Evolutionary conservation across 352 stramenopile genomes (phyloP), one percentile per base, ranked within the genome.

Genomic region (Poterioochromonas sp.): DNA sequence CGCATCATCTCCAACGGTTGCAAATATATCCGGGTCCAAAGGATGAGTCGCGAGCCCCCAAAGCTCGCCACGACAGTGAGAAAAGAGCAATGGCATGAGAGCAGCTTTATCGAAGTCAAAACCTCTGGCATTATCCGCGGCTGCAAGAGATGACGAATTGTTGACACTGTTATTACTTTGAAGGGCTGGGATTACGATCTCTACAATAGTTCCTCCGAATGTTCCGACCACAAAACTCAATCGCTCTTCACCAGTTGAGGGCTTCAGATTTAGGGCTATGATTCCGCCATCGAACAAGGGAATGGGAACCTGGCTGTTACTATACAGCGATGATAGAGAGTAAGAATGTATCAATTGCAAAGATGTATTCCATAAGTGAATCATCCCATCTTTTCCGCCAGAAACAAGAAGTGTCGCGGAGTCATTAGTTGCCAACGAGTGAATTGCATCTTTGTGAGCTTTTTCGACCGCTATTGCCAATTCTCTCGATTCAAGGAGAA

Each of bases 41-140:
- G 87, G 84, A 68, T 92, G 93, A 11, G 92, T 84, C 43, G 89
- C 89, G 3, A 96, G 83, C 3, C 90, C 91, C 83, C 92, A 91
- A 0, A 95, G 80, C 76, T 95, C 88, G 47, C 74, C 65, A 0
- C 5, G 8, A 39, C 29, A 74, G 29, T 74, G 65, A 53, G 39
- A 58, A 35, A 15, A 18, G 0, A 74, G 0, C 37, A 74, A 18
- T 12, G 37, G 2, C 22, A 22, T 1, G 0, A 54, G 1, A 37
- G n/a, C 40, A 18, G 39, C n/a, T 26, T n/a, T 18, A 32, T 11
- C 22, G 3, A 74, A 40, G 40, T 74, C 65, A 34, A 74, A 58
- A 44, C 32, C 62, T 8, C 8, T 29, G 11, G 8, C 18, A 47
- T 41, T 29, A 29, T 41, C 34, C 1, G 8, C 34, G 3, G 62